phyloP scores from a whole-genome alignment of 2,329 filamentous ascomycete genomes.

The Drechslerella coelobrocha region DNA sequence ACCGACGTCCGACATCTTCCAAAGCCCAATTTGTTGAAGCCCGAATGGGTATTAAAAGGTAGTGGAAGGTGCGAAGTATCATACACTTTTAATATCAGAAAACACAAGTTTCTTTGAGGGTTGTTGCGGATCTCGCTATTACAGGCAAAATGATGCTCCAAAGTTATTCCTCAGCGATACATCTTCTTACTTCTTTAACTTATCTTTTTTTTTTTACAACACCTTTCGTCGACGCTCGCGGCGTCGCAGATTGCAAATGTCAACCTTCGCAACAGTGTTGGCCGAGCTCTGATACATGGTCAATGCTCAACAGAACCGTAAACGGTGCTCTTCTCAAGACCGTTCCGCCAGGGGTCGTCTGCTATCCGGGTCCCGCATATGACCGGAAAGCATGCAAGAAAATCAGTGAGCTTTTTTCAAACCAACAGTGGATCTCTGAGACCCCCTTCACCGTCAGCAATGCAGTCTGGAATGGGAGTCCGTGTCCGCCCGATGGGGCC shows the following conservation, averaged over 20 bases:
- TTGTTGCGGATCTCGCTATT: too few species aligned
- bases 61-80: too few species aligned
- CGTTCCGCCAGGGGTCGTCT: slow-evolving; percentile 56
- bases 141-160: slow-evolving; percentile 25
- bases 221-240: slow-evolving; percentile 25
- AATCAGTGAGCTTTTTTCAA: slow-evolving; percentile 49
- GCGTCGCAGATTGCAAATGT: slow-evolving; percentile 48
- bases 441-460: slow-evolving; percentile 55
- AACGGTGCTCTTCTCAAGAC: slow-evolving; percentile 58
- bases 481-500: slow-evolving; percentile 57
- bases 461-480: slow-evolving; percentile 58
- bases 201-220: slow-evolving; percentile 24
- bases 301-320: slow-evolving; percentile 57
- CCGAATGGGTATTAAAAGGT: too few species aligned
- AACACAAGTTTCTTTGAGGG: too few species aligned
- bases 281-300: slow-evolving; percentile 58
- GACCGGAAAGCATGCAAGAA: slow-evolving; percentile 51
- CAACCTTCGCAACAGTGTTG: slow-evolving; percentile 55
- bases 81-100: too few species aligned
- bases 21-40: too few species aligned
- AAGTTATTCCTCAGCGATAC: slow-evolving; percentile 16
- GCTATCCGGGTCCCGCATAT: slow-evolving; percentile 55
- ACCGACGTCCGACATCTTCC: too few species aligned
- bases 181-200: slow-evolving; percentile 21
- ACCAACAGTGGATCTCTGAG: slow-evolving; percentile 58